Evolutionary conservation across 192 early-diverging fungal genomes (phyloP), one percentile per base, ranked within the genome.

Genomic region (Umbelopsis sp.): DNA sequence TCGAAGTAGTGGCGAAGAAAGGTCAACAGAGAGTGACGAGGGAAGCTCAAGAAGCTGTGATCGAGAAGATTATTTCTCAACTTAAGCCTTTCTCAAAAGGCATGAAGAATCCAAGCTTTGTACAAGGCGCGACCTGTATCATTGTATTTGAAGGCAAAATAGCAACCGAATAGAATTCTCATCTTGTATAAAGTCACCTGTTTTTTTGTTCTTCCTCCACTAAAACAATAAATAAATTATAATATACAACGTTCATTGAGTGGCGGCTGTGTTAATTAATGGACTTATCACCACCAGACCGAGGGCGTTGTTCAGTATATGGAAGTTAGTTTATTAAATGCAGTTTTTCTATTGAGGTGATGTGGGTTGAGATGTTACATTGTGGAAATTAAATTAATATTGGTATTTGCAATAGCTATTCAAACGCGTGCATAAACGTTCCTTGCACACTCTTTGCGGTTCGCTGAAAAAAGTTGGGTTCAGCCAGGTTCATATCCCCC

Each of bases 1-100:
- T 87, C 9, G 81, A 82, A 53, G 75, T 87, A 47, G 80, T 80
- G 10, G 73, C 77, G 68, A 84, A 80, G 66, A 81, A 79, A 45
- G 85, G 82, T 3, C 77, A 77, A 66, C 66, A 53, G 16, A 73
- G 72, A 44, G 41, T 77, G 0, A 75, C 77, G 6, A 67, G 65
- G n/a, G 52, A 54, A 21, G 75, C 75, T 12, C 85, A 83, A 38
- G 72, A 79, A 29, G 66, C 69, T 11, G 59, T 84, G 20, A 49
- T 85, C 29, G 76, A 75, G n/a, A 31, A 73, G 25, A 73, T 85
- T 11, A 74, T 62, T 17, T 29, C 56, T 16, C 56, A 62, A 62
- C 56, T 62, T 14, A 62, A 62, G 56, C 56, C 56, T 11, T 31
- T 34, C 26, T 32, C 56, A 36, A 62, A 62, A n/a, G 56, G 29